Base-by-base conservation (phyloP, 1,284 basidiomycete genomes). In the Cryptococcus sp. region DNA sequence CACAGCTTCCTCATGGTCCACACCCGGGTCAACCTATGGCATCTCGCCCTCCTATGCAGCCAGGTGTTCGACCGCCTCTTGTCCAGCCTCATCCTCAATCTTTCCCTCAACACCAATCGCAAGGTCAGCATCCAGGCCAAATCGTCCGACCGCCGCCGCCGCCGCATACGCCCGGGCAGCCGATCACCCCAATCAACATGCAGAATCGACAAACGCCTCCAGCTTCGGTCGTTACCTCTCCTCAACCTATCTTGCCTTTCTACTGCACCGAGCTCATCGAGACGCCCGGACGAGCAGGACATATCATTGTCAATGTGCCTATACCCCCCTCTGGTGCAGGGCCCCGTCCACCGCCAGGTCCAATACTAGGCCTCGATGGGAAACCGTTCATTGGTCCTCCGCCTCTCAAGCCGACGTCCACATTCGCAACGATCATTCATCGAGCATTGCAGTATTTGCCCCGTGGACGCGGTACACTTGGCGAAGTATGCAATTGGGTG, bases 401-500 rank as follows among this genome's bases (percentile, higher is more conserved):
- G 16, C 76, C 76, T 5, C 65, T 78, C 57, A 80, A 80, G 51
- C 78, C 78, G 1, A 74, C 74, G 0, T 57, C 71, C 13, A 79
- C 78, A 7, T 80, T 78, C 59, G 78, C 78, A 3, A 77, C 73
- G 2, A 78, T 79, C 45, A 80, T 79, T 42, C 72, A 78, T 49
- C 71, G 74, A 13, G 73, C 76, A 7, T 65, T 79, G 17, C 68
- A 72, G 31, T 68, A 71, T 52, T 64, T 79, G 0, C 74, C 73
- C 16, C 65, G 87, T 47, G 90, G 90, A 44, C 89, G 91, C 74
- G 91, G 90, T 27, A 94, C 93, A 0, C 75, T 96, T 60, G 91
- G 93, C 65, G 91, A 95, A 70, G 92, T 96, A 51, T 92, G 91
- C 73, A 85, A 86, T 54, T 96, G 92, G 91, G 91, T 96, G 62